Conservation (phyloP, 1,139 yeast species). For the Kodamaea alishanica region DNA sequence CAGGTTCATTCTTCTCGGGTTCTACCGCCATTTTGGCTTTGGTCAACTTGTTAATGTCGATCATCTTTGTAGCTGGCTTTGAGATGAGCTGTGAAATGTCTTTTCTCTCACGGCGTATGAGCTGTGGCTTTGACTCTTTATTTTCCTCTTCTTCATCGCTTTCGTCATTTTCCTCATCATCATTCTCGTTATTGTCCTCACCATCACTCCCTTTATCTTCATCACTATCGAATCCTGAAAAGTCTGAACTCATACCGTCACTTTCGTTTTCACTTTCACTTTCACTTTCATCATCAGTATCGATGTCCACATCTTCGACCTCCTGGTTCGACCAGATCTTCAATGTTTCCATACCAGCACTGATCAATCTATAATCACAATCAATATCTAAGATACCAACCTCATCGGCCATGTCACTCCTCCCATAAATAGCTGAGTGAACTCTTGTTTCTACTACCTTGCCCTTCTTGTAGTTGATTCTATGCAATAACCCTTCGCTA, state of each 20-base stretch:
- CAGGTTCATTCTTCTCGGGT: constrained; percentile 12
- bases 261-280: constrained; percentile 13
- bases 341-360: constrained; percentile 79
- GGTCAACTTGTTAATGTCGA: constrained; percentile 19
- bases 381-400: constrained; percentile 77
- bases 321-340: constrained; percentile 60
- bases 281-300: constrained; percentile 11
- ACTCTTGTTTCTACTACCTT: constrained; percentile 61
- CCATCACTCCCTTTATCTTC: constrained; percentile 9
- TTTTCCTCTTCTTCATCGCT: constrained; percentile 2
- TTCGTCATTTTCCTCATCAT: constrained; percentile 4
- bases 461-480: constrained; percentile 64
- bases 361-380: constrained; percentile 68
- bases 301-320: constrained; percentile 18
- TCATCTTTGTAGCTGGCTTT: constrained; percentile 16
- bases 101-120: constrained; percentile 9
- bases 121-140: constrained; percentile 7
- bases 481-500: constrained; percentile 73
- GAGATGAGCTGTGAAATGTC: constrained; percentile 9
- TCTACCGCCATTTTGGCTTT: constrained; percentile 13
- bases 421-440: constrained; percentile 53
- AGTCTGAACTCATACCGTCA: constrained; percentile 2
- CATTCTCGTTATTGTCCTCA: constrained; percentile 14
- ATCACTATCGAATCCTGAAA: neutral
- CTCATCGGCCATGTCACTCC: constrained; percentile 48